A percentile compares a stretch with the other conserved stretches of the same genome.
phyloP scores from a whole-genome alignment of 306 rosid species.

The Cucumis cinereus region DNA sequence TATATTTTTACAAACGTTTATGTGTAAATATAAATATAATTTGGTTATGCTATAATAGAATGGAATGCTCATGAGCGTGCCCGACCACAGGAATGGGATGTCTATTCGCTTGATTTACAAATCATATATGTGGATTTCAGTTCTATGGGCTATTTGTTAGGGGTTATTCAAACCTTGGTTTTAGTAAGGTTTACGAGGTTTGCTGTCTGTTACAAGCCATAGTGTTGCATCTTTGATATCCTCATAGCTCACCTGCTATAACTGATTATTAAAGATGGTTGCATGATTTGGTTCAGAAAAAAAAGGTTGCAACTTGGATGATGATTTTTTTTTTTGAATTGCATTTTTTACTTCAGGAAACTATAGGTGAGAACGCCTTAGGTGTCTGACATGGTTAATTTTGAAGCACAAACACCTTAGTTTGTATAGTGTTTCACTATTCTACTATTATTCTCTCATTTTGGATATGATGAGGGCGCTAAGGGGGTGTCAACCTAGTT shows the following conservation, averaged over 20 bases:
- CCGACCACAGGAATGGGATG: background rate
- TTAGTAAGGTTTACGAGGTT: background rate
- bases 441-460: no score
- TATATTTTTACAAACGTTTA: background rate
- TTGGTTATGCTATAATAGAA: background rate
- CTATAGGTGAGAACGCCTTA: background rate
- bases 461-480: no score
- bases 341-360: background rate
- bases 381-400: background rate
- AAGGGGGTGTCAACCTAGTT: no score
- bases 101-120: background rate
- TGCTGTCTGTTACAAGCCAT: background rate
- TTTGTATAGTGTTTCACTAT: background rate
- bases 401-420: background rate
- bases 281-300: background rate
- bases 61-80: background rate
- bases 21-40: background rate
- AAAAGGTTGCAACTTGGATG: background rate
- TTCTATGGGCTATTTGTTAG: background rate
- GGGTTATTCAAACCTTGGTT: background rate
- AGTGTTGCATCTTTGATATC: background rate
- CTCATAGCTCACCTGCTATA: background rate
- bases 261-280: background rate
- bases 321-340: background rate
- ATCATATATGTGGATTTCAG: background rate